Conservation (phyloP, 1,284 basidiomycete species). For the Trichosporon coremiiforme region DNA sequence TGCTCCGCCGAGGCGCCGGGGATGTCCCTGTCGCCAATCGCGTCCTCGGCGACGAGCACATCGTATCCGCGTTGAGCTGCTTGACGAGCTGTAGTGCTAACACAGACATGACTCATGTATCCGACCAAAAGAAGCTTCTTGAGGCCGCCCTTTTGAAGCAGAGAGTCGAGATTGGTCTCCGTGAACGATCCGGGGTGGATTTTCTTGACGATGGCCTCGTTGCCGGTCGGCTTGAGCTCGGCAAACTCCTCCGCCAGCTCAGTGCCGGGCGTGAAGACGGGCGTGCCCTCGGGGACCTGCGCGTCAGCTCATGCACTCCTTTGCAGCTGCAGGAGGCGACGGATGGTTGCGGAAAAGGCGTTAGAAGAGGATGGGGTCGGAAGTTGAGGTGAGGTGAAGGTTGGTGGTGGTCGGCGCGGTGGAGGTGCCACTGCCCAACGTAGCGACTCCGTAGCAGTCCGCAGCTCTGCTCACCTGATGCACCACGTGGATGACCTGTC, state of each 20-base stretch:
- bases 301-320: not conserved
- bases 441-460: not conserved
- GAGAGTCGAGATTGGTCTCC: constrained; percentile 35
- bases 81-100: constrained; percentile 38
- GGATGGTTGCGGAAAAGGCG: too few relatives aligned
- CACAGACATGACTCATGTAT: constrained; percentile 43
- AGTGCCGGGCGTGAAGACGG: constrained; percentile 40
- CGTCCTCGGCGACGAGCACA: constrained; percentile 35
- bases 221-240: constrained; percentile 30
- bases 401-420: not conserved
- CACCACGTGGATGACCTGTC: constrained; percentile 35
- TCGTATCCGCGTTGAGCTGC: constrained; percentile 37
- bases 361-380: not conserved
- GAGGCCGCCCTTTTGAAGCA: constrained; percentile 32
- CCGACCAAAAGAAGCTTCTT: constrained; percentile 35
- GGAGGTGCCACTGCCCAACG: not conserved
- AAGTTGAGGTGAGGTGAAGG: not conserved
- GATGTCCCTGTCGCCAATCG: constrained; percentile 40
- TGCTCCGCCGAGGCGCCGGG: constrained; percentile 34
- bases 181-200: constrained; percentile 38
- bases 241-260: constrained; percentile 36
- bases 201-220: constrained; percentile 35
- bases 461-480: constrained; percentile 29
- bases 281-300: constrained; percentile 34
- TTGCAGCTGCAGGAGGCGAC: not conserved